phyloP scores from a whole-genome alignment of 371 early-diverging fungal genomes.

The Mucor ambiguus region DNA sequence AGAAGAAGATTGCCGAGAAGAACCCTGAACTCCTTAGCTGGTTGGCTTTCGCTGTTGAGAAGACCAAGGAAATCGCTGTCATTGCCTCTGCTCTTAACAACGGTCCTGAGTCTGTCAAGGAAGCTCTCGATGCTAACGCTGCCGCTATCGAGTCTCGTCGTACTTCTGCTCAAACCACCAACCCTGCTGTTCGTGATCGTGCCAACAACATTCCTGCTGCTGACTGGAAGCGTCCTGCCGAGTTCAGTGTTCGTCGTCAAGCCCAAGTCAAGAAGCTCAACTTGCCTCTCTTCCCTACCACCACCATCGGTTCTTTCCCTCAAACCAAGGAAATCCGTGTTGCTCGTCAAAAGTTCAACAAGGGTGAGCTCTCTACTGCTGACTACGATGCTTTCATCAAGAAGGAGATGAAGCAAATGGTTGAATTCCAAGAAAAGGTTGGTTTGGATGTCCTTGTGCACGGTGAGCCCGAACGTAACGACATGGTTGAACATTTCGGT shows the following conservation, averaged over 20 bases:
- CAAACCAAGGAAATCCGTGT: constrained; percentile 96
- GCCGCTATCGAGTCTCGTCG: constrained; percentile 74
- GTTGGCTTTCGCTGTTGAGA: constrained; percentile 94
- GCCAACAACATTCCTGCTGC: constrained; percentile 69
- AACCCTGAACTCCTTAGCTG: constrained; percentile 85
- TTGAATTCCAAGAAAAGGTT: constrained; percentile 86
- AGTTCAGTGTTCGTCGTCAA: constrained; percentile 74
- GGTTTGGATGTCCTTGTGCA: constrained; percentile 95
- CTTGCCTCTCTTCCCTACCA: constrained; percentile 93
- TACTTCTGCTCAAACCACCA: constrained; percentile 81
- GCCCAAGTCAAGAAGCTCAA: constrained; percentile 80
- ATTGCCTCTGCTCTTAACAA: constrained; percentile 74
- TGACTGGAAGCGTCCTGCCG: constrained; percentile 75
- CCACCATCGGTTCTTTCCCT: constrained; percentile 98
- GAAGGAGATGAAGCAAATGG: constrained; percentile 81
- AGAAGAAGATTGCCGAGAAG: constrained; percentile 71
- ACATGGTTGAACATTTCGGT: constrained; percentile 98
- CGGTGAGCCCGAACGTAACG: constrained; percentile 96
- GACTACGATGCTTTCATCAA: constrained; percentile 87
- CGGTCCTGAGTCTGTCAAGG: constrained; percentile 70
- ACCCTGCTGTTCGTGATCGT: constrained; percentile 81
- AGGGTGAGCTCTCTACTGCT: constrained; percentile 70
- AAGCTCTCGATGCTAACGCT: constrained; percentile 73
- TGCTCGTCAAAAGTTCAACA: constrained; percentile 88
- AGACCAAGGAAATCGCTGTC: constrained; percentile 79